Conservation (phyloP, 1,284 basidiomycete species). For the Microstroma glucosiphilum region DNA sequence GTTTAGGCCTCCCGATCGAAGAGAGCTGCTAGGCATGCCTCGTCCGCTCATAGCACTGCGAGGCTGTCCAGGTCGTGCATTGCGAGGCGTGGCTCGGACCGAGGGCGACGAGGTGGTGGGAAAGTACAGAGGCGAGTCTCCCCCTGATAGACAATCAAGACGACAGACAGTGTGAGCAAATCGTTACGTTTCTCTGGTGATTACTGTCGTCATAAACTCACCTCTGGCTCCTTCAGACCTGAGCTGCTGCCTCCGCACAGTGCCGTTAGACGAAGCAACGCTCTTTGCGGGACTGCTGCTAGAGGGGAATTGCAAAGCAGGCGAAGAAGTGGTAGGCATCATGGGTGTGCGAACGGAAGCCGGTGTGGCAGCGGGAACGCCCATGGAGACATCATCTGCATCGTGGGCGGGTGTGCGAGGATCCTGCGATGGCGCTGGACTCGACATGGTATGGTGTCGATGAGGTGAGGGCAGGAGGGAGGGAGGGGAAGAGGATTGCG, state of each 20-base stretch:
- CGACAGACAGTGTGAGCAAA: background rate
- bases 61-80: constrained; percentile 16
- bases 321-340: constrained; percentile 23
- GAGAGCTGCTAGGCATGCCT: constrained; percentile 20
- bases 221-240: constrained; percentile 3
- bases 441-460: background rate
- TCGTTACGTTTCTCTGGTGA: background rate
- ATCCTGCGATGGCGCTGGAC: background rate
- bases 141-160: constrained; percentile 12
- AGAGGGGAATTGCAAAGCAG: constrained; percentile 36
- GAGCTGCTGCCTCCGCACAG: constrained; percentile 20
- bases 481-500: background rate
- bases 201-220: background rate
- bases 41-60: too few relatives aligned
- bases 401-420: constrained; percentile 1
- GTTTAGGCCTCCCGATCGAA: constrained; percentile 15
- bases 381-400: background rate
- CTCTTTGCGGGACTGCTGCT: constrained; percentile 39
- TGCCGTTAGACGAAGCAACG: constrained; percentile 15
- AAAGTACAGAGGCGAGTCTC: constrained; percentile 41
- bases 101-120: constrained; percentile 40
- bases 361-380: background rate
- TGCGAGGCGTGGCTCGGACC: constrained; percentile 22
- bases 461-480: background rate
- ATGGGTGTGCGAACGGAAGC: constrained; percentile 5